Conservation (phyloP, 768 basidiomycete species). For the Suillus tomentosus region DNA sequence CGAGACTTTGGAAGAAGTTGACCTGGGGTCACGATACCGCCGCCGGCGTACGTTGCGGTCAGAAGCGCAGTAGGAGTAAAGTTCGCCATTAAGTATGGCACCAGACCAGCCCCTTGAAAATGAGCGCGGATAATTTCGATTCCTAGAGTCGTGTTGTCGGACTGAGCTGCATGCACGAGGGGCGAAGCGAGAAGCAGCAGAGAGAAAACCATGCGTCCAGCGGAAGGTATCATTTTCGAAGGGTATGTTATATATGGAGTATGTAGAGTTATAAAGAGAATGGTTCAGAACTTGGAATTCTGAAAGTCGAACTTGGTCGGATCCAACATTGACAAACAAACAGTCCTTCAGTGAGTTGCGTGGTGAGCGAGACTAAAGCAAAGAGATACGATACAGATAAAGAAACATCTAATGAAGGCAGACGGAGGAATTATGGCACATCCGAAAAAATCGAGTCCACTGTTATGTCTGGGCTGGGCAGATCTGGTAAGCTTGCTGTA, state of each 20-base stretch:
- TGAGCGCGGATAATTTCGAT: constrained; percentile 68
- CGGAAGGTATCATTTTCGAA: constrained; percentile 4
- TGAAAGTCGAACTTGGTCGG: not conserved
- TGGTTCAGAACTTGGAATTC: constrained; percentile 4
- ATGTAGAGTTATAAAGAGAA: not conserved
- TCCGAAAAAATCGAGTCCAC: constrained; percentile 31
- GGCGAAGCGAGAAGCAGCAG: constrained; percentile 19
- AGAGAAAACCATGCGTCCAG: constrained; percentile 22
- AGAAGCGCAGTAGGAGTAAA: constrained; percentile 67
- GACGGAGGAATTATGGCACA: constrained; percentile 28
- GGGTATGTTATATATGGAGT: constrained; percentile 5
- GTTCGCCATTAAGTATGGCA: constrained; percentile 59
- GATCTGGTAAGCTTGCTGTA: constrained; percentile 25
- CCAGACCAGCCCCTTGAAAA: constrained; percentile 59
- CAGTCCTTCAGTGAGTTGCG: constrained; percentile 7
- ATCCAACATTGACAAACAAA: constrained; percentile 12
- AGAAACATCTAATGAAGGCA: constrained; percentile 24
- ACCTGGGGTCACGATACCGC: constrained; percentile 56
- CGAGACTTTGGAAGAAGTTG: constrained; percentile 57
- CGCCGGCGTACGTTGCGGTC: constrained; percentile 48
- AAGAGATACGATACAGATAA: constrained; percentile 31
- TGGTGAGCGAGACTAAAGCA: constrained; percentile 12
- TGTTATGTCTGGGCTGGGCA: constrained; percentile 31
- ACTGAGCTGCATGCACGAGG: constrained; percentile 40
- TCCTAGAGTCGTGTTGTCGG: constrained; percentile 41